Conservation (phyloP, 208 protist genomes). For the Leishmania major region DNA sequence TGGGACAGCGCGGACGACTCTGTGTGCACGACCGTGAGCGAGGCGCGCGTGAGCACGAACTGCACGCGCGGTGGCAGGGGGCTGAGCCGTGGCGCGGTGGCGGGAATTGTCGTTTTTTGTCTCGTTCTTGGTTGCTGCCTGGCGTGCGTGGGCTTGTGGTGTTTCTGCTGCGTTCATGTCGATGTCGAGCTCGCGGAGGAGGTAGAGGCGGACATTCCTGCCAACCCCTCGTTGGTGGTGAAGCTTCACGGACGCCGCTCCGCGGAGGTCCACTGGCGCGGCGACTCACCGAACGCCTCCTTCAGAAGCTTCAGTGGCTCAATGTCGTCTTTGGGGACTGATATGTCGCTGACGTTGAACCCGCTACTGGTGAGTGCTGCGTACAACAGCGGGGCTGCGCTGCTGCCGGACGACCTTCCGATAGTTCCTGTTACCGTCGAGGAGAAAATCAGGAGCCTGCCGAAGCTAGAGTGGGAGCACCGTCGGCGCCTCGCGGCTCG, state of each 20-base stretch:
- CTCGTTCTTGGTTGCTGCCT: neutral
- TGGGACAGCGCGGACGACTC: conserved; percentile 43
- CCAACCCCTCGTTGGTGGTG: neutral
- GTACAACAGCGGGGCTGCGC: neutral
- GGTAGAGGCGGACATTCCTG: neutral
- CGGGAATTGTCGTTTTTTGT: conserved; percentile 23
- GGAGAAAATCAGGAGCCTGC: neutral
- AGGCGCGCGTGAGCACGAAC: conserved; percentile 32
- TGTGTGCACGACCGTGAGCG: conserved; percentile 55
- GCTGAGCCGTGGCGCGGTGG: conserved; percentile 42
- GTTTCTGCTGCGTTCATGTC: neutral
- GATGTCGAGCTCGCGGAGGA: neutral
- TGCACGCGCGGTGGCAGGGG: conserved; percentile 21
- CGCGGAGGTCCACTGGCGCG: neutral
- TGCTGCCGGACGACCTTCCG: neutral
- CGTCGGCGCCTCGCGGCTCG: neutral
- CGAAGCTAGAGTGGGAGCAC: conserved; percentile 6
- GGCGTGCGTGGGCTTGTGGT: neutral
- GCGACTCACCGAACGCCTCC: neutral
- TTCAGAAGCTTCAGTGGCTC: neutral
- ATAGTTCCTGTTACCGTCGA: conserved; percentile 15
- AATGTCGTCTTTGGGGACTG: neutral
- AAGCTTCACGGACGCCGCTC: neutral
- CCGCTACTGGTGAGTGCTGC: neutral
- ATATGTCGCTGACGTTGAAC: neutral